phyloP scores from a whole-genome alignment of 2,329 filamentous ascomycete genomes.

The Microsporum ferrugineum region DNA sequence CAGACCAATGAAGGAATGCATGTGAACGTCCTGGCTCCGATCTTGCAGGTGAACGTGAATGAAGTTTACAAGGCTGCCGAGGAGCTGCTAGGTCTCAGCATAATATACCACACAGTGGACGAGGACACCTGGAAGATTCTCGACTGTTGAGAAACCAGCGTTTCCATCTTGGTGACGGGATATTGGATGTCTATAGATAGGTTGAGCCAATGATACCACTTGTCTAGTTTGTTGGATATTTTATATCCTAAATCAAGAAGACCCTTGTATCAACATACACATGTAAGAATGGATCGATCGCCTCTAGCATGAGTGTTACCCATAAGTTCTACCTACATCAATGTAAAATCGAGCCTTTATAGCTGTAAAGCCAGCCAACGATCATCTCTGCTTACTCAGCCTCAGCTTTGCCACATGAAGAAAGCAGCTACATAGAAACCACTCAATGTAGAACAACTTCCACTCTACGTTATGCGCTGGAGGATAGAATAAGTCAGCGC shows the following conservation, averaged over 20 bases:
- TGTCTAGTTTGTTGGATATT: background rate
- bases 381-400: background rate
- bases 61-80: conserved; percentile 70
- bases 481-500: background rate
- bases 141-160: conserved; percentile 36
- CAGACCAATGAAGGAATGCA: conserved; percentile 76
- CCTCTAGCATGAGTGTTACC: too few relatives aligned
- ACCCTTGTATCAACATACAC: too few relatives aligned
- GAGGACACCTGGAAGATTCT: conserved; percentile 85
- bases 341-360: background rate
- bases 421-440: background rate
- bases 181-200: background rate
- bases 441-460: too few relatives aligned
- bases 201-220: background rate
- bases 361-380: background rate
- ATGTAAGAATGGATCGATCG: too few relatives aligned
- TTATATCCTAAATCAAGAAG: background rate
- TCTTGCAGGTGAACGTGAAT: conserved; percentile 51
- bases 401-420: background rate
- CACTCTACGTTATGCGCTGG: too few relatives aligned
- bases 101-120: conserved; percentile 85
- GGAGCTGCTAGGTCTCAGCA: conserved; percentile 59
- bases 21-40: conserved; percentile 60
- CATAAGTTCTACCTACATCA: too few relatives aligned
- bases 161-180: background rate